Base-by-base conservation (phyloP, 192 early-diverging fungal species). In the Podila verticillata region DNA sequence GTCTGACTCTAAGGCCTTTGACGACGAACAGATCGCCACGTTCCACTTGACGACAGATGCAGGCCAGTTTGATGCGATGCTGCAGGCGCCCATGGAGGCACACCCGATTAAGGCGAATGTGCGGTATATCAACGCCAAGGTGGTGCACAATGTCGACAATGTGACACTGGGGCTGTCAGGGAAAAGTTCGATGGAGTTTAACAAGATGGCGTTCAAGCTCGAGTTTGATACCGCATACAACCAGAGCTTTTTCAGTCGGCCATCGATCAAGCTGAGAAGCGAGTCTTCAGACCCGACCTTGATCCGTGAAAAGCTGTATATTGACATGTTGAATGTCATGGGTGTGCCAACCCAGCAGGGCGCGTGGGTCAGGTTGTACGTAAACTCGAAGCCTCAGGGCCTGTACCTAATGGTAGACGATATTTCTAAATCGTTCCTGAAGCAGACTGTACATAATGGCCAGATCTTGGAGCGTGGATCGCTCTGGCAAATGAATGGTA, bases 291-390 rank as follows among this genome's bases (percentile, higher is more conserved):
- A 84, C 29, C 71, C 74, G 36, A 84, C 75, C 26, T 63, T 84
- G 66, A 49, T 84, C 0, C 63, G 82, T 26, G 82, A 84, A 60
- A 84, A 84, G 54, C 15, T 84, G 2, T 84, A 84, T 61, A 54
- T 48, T 7, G 82, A 84, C 74, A 39, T 84, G 9, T n/a, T 84
- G 31, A 47, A 70, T 30, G 57, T 72, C 10, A 60, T 67, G 10
- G 82, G 82, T n/a, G 65, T 84, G 0, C 32, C 68, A 4, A 77
- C 72, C 13, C 66, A 77, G 5, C 66, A 72, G 29, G 75, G 67
- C 1, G 57, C n/a, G 9, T 69, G 67, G 67, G 58, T 69, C 28
- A 26, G 82, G 22, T 12, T 84, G 4, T 78, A 64, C 57, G 57
- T 84, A 10, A 84, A 84, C 30, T 73, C 69, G 17, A 35, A 22